Base-by-base conservation (phyloP, 148 eudicot species). In the Tetragonia tetragonoides region DNA sequence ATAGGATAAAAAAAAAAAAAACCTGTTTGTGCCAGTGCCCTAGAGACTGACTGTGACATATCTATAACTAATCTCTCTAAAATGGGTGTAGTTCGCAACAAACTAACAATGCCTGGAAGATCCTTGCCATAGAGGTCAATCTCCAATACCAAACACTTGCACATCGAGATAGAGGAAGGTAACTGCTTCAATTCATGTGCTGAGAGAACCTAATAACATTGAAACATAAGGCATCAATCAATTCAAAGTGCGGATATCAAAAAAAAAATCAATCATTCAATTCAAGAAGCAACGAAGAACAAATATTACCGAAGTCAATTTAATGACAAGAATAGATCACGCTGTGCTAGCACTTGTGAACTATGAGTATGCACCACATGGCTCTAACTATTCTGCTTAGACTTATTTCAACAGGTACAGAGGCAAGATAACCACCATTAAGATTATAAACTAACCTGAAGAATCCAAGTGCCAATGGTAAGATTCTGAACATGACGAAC, bases 401-500 rank as follows among this genome's bases (percentile, higher is more conserved):
- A 47, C 54, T 68, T 41, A 1, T 10, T 37, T 38, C 20, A n/a
- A 68, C 41, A 68, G 72, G 23, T 67, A 39, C 0, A 20, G 34
- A 69, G 10, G 69, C 44, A 66, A 37, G n/a, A 17, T 39, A n/a
- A 44, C 34, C 16, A 42, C 24, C 47, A 70, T 21, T 39, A 18
- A 46, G 2, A 28, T 24, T 5, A 75, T 11, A 15, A 14, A 34
- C 80, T 77, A 42, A 77, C 80, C 80, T 78, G 75, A 5, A 54
- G 66, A 49, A 64, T 69, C 80, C 80, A 70, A 70, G 42, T 59
- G 28, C 68, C 69, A 6, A 78, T 10, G 8, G 46, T 60, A 18
- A 78, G 60, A 42, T 60, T 77, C 75, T 49, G 64, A 60, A 70
- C 80, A 61, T 70, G 80, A 54, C 56, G 39, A 46, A 61, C 21